Evolutionary conservation across 768 basidiomycete genomes (phyloP).

Genomic region (Xerocomellus amylosporus): DNA sequence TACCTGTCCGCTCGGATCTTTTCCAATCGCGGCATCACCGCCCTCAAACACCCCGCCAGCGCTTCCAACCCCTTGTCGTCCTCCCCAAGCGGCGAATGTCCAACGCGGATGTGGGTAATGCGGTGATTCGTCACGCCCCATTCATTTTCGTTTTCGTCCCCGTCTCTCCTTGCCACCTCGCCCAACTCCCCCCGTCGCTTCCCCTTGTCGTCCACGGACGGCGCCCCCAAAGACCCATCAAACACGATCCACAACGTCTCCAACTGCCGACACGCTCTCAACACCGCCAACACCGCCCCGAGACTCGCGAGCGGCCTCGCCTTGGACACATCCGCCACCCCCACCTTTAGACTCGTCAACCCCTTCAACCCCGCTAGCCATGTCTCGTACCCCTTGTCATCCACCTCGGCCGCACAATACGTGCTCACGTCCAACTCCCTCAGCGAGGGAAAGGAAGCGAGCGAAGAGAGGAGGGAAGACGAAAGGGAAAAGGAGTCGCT

Average conservation of each 20-base stretch:
- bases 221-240: slow-evolving; percentile 14
- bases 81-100: slow-evolving; percentile 24
- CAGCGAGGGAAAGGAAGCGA: slow-evolving; percentile 16
- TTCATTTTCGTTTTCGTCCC: not conserved
- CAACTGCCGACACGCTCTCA: slow-evolving; percentile 19
- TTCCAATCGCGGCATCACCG: slow-evolving; percentile 25
- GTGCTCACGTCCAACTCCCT: slow-evolving; percentile 21
- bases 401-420: slow-evolving; percentile 17
- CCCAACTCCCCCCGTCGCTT: not conserved
- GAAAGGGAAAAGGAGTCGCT: slow-evolving; percentile 25
- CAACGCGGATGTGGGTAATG: slow-evolving; percentile 18
- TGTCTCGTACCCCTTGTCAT: slow-evolving; percentile 17
- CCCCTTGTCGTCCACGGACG: not conserved
- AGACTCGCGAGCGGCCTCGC: slow-evolving; percentile 20
- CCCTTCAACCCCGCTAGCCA: slow-evolving; percentile 13
- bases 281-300: slow-evolving; percentile 17
- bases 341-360: slow-evolving; percentile 20
- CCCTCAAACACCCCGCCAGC: slow-evolving; percentile 16
- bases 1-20: slow-evolving; percentile 14
- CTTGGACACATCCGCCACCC: slow-evolving; percentile 18
- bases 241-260: slow-evolving; percentile 22
- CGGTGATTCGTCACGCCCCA: slow-evolving; percentile 20
- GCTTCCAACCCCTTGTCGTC: slow-evolving; percentile 1
- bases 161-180: not conserved
- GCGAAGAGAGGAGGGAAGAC: slow-evolving; percentile 8